A percentile compares a stretch with the other conserved stretches of the same genome.
Conservation (phyloP, 1,284 basidiomycete species). For the Thelephora terrestris region DNA sequence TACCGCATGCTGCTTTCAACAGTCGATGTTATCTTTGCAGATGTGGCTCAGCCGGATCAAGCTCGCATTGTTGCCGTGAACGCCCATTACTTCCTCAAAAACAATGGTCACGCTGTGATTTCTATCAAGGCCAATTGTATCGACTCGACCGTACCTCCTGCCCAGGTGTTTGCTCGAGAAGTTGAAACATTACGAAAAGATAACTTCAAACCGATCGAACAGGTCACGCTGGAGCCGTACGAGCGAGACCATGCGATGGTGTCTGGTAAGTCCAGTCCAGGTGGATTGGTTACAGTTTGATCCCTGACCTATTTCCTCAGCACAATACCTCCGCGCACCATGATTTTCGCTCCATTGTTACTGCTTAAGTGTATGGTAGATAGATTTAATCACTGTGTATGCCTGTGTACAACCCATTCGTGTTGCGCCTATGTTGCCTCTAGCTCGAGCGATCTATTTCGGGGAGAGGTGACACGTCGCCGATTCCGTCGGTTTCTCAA, state of each 20-base stretch:
- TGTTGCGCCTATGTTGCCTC: no score
- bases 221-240: constrained; percentile 83
- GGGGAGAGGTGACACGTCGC: no score
- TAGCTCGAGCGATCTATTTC: no score
- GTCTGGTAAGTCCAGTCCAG: constrained; percentile 34
- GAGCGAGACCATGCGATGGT: constrained; percentile 83
- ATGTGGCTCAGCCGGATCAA: constrained; percentile 98
- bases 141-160: constrained; percentile 88
- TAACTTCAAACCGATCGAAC: constrained; percentile 89
- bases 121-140: constrained; percentile 99
- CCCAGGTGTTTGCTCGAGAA: constrained; percentile 85
- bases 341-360: not conserved
- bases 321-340: constrained; percentile 9
- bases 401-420: no score
- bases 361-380: not conserved
- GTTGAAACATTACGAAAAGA: constrained; percentile 76
- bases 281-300: not conserved
- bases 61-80: constrained; percentile 92
- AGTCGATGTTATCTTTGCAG: constrained; percentile 95
- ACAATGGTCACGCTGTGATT: constrained; percentile 87
- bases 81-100: constrained; percentile 94
- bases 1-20: constrained; percentile 92
- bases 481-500: no score
- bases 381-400: no score
- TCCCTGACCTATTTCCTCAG: not conserved